Evolutionary conservation across 2,329 filamentous ascomycete species (phyloP), one percentile per base, ranked within the genome.

Genomic region (Ophidiomyces ophidiicola): DNA sequence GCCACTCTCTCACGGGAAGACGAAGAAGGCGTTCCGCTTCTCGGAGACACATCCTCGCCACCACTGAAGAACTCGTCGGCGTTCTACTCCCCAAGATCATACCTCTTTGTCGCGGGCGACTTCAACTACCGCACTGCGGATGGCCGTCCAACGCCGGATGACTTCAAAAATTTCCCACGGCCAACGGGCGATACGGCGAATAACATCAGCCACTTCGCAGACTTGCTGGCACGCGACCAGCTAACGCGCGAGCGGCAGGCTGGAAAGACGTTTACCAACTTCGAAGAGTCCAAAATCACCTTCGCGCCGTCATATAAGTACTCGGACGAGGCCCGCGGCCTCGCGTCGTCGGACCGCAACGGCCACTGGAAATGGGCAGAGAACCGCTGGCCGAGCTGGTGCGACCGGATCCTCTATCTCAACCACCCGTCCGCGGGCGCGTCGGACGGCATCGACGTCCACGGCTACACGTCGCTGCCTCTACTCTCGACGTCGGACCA

Each of bases 231-330:
- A 20, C 66, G 75, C 2, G 90, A 98, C 58, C 90, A 98, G 61
- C 71, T 96, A 15, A 78, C 66, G 2, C 69, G 73, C 33, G 86
- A 96, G 60, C 75, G 74, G 37, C 60, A 60, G 3, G 76, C 77
- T 1, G 76, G 78, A 0, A 71, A 77, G 11, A 84, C 82, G 2
- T 64, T 93, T 17, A 86, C 96, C 46, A 79, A 83, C 3, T 66
- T 98, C 23, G 63, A 66, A 6, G 90, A 98, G 62, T 73, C 78
- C 1, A 65, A 71, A 1, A 76, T 96, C 43, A 61, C 59, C 3
- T 98, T 96, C 53, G 81, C 86, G 1, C 90, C 90, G 0, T 94
- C 90, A 0, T 98, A 98, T 68, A 98, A 98, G 60, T 92, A 90
- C 57, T 69, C 71, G 1, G 52, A 61, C 20, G 56, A 58, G 5